Conservation (phyloP, 1,284 basidiomycete species). For the Rhodotorula glutinis region DNA sequence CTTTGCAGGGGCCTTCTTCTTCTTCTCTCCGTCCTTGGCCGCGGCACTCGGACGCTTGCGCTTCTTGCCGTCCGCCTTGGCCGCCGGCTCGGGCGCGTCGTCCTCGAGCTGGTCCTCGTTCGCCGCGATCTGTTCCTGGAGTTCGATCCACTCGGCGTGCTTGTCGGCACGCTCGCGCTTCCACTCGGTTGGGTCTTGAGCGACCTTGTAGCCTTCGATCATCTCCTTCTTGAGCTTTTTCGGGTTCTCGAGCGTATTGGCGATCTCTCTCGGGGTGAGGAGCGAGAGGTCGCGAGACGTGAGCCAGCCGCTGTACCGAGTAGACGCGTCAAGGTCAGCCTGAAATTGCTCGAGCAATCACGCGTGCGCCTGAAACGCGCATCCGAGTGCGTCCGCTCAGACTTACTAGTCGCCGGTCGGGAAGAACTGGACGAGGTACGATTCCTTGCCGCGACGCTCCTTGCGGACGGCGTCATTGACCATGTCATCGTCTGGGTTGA, state of each 20-base stretch:
- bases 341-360: too few relatives aligned
- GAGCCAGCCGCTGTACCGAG: conserved; percentile 71
- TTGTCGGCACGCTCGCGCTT: conserved; percentile 56
- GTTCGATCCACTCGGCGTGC: conserved; percentile 53
- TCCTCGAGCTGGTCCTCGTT: conserved; percentile 65
- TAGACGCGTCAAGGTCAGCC: too few relatives aligned
- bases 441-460: conserved; percentile 64
- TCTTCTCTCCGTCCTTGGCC: conserved; percentile 43
- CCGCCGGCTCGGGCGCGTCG: conserved; percentile 52
- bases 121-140: conserved; percentile 52
- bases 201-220: conserved; percentile 73
- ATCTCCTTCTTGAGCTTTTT: conserved; percentile 71
- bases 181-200: conserved; percentile 76
- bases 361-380: too few relatives aligned
- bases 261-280: conserved; percentile 75
- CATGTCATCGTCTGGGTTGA: conserved; percentile 63
- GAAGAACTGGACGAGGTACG: conserved; percentile 80
- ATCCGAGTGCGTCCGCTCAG: background rate
- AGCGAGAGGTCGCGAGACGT: conserved; percentile 74
- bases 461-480: conserved; percentile 58
- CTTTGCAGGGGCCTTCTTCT: conserved; percentile 20
- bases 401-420: conserved; percentile 86
- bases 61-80: conserved; percentile 59
- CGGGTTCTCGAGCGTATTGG: conserved; percentile 69
- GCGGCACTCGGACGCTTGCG: conserved; percentile 43